Percentiles rank a stretch among this genome's conserved stretches.
Evolutionary conservation across 228 moss, liverwort and hornwort species (phyloP).

Genomic region (Sphagnum magellanicum): DNA sequence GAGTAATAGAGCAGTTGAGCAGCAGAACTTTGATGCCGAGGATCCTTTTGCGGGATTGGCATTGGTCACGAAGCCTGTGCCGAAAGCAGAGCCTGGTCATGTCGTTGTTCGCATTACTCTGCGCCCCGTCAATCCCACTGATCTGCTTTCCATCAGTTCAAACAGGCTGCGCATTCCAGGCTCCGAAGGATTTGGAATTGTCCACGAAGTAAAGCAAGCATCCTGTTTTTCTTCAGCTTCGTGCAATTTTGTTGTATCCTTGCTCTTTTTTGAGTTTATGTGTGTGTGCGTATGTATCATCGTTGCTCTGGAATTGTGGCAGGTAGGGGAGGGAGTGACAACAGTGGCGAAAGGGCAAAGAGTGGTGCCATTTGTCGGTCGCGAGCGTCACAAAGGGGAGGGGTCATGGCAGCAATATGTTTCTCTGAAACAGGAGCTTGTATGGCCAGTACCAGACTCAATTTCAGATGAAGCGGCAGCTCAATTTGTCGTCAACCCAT

Average conservation of each 20-base stretch:
- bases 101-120: constrained; percentile 74
- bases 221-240: neutral
- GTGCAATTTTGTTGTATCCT: neutral
- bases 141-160: constrained; percentile 41
- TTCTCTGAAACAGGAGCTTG: neutral
- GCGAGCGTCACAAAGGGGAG: neutral
- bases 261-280: neutral
- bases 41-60: constrained; percentile 63
- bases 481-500: neutral
- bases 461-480: constrained; percentile 2
- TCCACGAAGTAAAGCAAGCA: constrained; percentile 47
- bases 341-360: constrained; percentile 3
- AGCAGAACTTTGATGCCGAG: constrained; percentile 35
- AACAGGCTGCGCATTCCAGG: constrained; percentile 46
- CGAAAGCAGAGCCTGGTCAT: constrained; percentile 49
- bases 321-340: constrained; percentile 1
- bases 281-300: neutral
- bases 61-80: constrained; percentile 58
- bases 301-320: neutral
- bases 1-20: constrained; percentile 68
- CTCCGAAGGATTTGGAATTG: constrained; percentile 76
- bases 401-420: constrained; percentile 9
- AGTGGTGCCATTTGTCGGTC: constrained; percentile 5
- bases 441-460: constrained; percentile 3
- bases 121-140: constrained; percentile 74